Percentiles rank a stretch among this genome's conserved stretches.
Conservation (phyloP, 2,329 filamentous ascomycete genomes). For the Fusarium tanahbumbuense region DNA sequence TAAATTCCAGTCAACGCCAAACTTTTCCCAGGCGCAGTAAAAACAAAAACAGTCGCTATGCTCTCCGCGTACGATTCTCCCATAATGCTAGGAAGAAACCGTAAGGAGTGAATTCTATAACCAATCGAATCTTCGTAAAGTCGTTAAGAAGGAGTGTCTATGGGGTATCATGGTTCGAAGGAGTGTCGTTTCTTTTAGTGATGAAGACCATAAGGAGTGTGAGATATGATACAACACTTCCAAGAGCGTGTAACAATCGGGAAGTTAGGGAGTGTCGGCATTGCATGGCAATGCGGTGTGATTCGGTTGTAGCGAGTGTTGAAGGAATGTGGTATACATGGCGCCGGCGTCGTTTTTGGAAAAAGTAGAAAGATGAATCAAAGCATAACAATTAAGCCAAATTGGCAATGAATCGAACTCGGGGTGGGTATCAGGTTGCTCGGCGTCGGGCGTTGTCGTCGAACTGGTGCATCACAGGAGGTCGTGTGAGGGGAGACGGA, state of each 20-base stretch:
- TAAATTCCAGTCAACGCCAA: conserved; percentile 44
- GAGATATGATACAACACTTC: conserved; percentile 49
- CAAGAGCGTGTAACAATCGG: conserved; percentile 30
- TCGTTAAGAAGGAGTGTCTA: conserved; percentile 54
- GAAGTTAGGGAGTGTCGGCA: conserved; percentile 49
- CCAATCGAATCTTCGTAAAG: conserved; percentile 52
- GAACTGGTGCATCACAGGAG: conserved; percentile 47
- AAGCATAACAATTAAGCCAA: conserved; percentile 35
- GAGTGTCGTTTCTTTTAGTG: conserved; percentile 43
- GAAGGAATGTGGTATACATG: conserved; percentile 54
- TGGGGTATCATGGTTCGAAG: conserved; percentile 51
- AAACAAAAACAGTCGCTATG: conserved; percentile 63
- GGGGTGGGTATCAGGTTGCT: conserved; percentile 42
- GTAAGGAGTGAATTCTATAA: conserved; percentile 61
- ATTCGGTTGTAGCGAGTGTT: conserved; percentile 50
- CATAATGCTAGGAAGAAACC: conserved; percentile 50
- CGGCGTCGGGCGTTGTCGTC: conserved; percentile 54
- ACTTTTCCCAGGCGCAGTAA: conserved; percentile 42
- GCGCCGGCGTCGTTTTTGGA: conserved; percentile 49
- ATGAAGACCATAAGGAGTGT: conserved; percentile 51
- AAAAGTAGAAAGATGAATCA: conserved; percentile 36
- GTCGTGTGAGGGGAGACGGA: conserved; percentile 51
- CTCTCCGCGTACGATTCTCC: conserved; percentile 60
- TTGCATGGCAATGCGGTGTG: conserved; percentile 45
- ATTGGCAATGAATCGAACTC: conserved; percentile 35